Conservation (phyloP, 768 basidiomycete species). For the Coprinellus micaceus region DNA sequence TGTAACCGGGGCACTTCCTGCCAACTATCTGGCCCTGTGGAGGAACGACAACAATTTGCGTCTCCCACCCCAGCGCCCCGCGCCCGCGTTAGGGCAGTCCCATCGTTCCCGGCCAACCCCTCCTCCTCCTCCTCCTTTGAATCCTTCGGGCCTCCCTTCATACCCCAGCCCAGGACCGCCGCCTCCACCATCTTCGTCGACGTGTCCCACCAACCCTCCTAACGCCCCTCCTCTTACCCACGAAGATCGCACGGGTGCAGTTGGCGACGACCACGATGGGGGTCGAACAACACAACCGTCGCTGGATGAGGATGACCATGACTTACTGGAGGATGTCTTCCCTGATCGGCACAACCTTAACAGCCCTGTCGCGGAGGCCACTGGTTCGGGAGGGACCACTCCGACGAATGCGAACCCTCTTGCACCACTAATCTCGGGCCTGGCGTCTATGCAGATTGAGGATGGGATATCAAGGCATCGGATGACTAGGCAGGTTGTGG, state of each 20-base stretch:
- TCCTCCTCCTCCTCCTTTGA: constrained; percentile 12
- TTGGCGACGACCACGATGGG: constrained; percentile 57
- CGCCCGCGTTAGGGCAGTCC: constrained; percentile 31
- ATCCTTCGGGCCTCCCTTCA: background rate
- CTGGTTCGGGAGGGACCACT: constrained; percentile 73
- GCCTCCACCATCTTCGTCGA: constrained; percentile 18
- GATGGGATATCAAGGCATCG: constrained; percentile 35
- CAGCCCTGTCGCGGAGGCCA: constrained; percentile 88
- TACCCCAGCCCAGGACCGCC: background rate
- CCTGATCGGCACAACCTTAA: constrained; percentile 95
- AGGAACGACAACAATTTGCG: constrained; percentile 50
- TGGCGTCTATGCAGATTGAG: constrained; percentile 14
- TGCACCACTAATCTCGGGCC: constrained; percentile 17
- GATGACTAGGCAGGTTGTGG: constrained; percentile 65
- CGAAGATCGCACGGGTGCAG: constrained; percentile 48
- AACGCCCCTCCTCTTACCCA: constrained; percentile 4
- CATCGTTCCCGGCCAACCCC: constrained; percentile 23
- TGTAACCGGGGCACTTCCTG: constrained; percentile 26
- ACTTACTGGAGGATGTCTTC: constrained; percentile 91
- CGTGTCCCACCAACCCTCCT: constrained; percentile 24
- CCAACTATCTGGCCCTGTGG: constrained; percentile 47
- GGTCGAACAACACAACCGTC: constrained; percentile 90
- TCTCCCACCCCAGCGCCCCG: constrained; percentile 21
- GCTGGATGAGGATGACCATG: constrained; percentile 89
- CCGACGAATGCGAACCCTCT: constrained; percentile 61